These are phyloP conservation scores for Panicum virgatum DNA, from an alignment of 202 grass and related monocot species.

Conservation along the genomic window DNA sequence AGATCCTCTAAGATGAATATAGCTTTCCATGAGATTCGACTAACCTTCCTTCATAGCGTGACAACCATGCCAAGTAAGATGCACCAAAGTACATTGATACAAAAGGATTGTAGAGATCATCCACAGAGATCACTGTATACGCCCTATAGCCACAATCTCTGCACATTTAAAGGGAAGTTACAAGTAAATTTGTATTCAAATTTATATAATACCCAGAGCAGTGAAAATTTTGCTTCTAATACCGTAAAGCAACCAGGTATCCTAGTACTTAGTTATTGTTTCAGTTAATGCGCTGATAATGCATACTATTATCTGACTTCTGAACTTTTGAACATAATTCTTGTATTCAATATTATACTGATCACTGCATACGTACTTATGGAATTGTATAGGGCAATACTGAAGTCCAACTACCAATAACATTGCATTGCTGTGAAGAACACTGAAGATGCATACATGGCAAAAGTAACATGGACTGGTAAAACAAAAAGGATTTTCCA, in stretches of 20 bases:
- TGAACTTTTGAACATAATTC: constrained; percentile 8
- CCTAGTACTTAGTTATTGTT: background rate
- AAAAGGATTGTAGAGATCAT: constrained; percentile 98
- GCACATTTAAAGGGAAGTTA: constrained; percentile 23
- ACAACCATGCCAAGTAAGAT: constrained; percentile 80
- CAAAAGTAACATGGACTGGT: background rate
- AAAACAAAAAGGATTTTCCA: constrained; percentile 15
- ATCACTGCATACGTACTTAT: background rate
- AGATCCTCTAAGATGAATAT: background rate
- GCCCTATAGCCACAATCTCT: constrained; percentile 76
- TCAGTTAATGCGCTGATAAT: constrained; percentile 9
- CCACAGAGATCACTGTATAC: constrained; percentile 75
- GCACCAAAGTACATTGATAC: constrained; percentile 96
- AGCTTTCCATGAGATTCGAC: constrained; percentile 18
- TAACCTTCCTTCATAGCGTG: constrained; percentile 90
- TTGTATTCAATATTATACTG: background rate
- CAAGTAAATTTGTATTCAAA: constrained; percentile 22
- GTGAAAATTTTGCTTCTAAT: background rate
- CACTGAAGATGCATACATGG: background rate
- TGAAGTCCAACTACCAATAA: background rate
- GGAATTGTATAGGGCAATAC: background rate
- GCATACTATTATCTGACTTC: constrained; percentile 4
- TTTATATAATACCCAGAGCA: background rate
- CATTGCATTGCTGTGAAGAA: background rate
- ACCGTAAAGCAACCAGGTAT: background rate